Base-by-base conservation (phyloP, 805 yeast species). In the Metschnikowia vanudenii region DNA sequence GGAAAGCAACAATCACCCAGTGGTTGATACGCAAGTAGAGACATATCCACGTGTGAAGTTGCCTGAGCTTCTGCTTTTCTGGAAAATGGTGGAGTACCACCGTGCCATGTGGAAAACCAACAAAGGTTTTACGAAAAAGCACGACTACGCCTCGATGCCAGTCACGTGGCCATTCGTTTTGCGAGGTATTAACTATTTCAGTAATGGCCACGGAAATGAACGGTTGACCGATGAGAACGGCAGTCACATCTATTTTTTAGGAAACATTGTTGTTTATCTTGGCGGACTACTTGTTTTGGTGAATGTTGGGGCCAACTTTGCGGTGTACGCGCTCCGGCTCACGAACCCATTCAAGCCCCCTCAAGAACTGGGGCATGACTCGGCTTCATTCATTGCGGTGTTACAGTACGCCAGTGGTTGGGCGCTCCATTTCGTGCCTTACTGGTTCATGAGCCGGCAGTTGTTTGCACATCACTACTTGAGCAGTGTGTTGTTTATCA, bases 1-100 rank as follows among this genome's bases (percentile, higher is more conserved):
- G 53, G 97, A 90, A 60, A 68, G 68, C 49, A 84, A 85, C 56
- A 60, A 63, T 20, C 85, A 83, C 62, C 86, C 85, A 13, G 56
- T 66, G 45, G 62, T 75, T 1, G 60, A 61, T 18, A 39, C 52
- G 11, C 56, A 63, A 9, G 39, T 42, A 5, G 56, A 41, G 16
- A 49, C 37, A n/a, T 55, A 50, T 43, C 62, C 54, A 2, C 59
- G 60, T 34, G 50, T 57, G 37, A 29, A 59, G 51, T 47, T 67
- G 54, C 43, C 66, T 34, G 17, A 65, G 61, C 52, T 65, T 69
- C 37, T 75, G 16, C 77, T 84, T 55, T 71, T 69, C 61, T 62
- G 65, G 40, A 84, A 82, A 62, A 54, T 85, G 30, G 26, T 61
- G 30, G 88, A 83, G 54, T 69, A 81, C 43, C 85, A 83, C 63